These are phyloP conservation scores for Echria macrotheca DNA, from an alignment of 495 filamentous ascomycete species.

Conservation along the genomic window DNA sequence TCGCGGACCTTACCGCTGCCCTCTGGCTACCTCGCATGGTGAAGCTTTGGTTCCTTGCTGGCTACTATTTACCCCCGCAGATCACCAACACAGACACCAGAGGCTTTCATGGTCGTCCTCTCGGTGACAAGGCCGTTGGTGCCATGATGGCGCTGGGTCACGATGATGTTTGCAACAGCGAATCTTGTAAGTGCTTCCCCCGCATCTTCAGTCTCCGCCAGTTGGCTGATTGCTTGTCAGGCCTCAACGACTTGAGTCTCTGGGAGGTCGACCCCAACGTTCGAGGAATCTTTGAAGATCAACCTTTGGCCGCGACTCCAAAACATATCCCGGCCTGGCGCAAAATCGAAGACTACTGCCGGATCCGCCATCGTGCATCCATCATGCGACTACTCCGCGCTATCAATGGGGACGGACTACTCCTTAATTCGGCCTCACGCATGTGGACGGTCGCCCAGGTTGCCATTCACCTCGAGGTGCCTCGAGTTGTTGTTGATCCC, in stretches of 20 bases:
- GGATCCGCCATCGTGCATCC: conserved; percentile 53
- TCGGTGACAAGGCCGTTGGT: conserved; percentile 23
- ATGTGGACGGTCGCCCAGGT: conserved; percentile 58
- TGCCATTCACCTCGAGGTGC: conserved; percentile 52
- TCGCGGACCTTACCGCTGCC: conserved; percentile 50
- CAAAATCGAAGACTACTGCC: conserved; percentile 52
- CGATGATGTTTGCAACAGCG: conserved; percentile 27
- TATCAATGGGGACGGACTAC: conserved; percentile 43
- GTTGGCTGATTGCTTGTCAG: not conserved
- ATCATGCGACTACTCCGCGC: conserved; percentile 54
- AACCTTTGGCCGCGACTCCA: not conserved
- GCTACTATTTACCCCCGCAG: conserved; percentile 30
- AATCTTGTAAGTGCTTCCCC: conserved; percentile 10
- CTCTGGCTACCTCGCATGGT: conserved; percentile 53
- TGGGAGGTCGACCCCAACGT: conserved; percentile 11
- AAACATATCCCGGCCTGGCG: conserved; percentile 20
- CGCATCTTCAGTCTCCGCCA: not conserved
- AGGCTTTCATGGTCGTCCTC: conserved; percentile 4
- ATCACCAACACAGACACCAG: conserved; percentile 7
- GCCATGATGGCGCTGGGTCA: conserved; percentile 25
- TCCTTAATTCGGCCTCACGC: conserved; percentile 60
- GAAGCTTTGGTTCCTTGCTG: conserved; percentile 43
- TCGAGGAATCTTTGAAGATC: conserved; percentile 21
- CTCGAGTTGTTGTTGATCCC: conserved; percentile 31
- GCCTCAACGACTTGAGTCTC: conserved; percentile 7